Percentiles rank a stretch among this genome's conserved stretches.
Evolutionary conservation across 2,329 filamentous ascomycete genomes (phyloP).

Genomic region (Xylaria digitata): DNA sequence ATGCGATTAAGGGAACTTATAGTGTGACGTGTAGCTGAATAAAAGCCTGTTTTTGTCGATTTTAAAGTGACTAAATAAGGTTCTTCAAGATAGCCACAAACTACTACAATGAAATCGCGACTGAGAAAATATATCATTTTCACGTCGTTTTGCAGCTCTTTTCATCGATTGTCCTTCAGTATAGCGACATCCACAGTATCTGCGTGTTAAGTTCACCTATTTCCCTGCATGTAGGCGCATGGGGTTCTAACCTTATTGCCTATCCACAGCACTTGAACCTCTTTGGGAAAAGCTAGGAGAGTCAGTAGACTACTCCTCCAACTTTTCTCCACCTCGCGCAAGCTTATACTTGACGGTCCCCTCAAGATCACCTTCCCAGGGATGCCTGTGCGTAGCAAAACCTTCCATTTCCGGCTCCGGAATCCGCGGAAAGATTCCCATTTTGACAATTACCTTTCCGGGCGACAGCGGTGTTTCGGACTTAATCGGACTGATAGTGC

Average conservation of each 20-base stretch:
- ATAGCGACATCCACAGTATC: conserved; percentile 1
- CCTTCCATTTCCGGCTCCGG: conserved; percentile 31
- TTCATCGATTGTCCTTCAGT: no score
- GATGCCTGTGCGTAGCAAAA: conserved; percentile 26
- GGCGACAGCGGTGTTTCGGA: conserved; percentile 18
- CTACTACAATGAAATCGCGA: no score
- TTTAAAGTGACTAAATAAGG: no score
- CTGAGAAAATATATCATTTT: no score
- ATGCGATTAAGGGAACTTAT: no score
- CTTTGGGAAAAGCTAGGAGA: background rate
- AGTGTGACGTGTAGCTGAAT: background rate
- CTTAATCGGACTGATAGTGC: conserved; percentile 29
- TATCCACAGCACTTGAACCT: background rate
- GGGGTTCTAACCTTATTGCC: background rate
- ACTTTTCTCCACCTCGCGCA: conserved; percentile 26
- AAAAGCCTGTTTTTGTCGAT: background rate
- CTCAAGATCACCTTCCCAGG: conserved; percentile 27
- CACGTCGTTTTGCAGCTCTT: no score
- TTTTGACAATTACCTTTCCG: conserved; percentile 31
- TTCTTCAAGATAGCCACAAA: no score
- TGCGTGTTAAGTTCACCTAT: background rate
- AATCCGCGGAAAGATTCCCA: conserved; percentile 37
- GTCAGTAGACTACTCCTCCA: conserved; percentile 21
- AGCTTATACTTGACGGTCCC: conserved; percentile 33
- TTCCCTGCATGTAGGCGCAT: background rate